Evolutionary conservation across 352 stramenopile genomes (phyloP).

Genomic region (Pythium plurisporium): DNA sequence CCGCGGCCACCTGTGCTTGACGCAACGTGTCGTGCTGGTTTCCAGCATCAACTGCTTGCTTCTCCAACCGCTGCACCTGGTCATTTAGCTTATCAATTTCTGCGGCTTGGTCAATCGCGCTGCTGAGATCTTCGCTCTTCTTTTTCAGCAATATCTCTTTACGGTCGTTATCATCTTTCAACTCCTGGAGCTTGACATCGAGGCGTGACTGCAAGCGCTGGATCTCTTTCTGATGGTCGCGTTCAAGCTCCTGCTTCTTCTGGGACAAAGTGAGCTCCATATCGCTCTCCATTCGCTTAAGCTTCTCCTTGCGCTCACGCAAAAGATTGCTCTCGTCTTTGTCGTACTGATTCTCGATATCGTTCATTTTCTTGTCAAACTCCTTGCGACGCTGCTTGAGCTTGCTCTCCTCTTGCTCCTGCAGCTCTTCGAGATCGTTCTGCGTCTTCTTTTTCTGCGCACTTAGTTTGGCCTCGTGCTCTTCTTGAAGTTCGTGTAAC

Average conservation of each 20-base stretch:
- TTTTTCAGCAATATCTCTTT: slow-evolving; percentile 35
- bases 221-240: slow-evolving; percentile 39
- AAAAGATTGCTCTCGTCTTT: slow-evolving; percentile 50
- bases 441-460: slow-evolving; percentile 43
- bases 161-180: slow-evolving; percentile 35
- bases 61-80: slow-evolving; percentile 11
- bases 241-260: slow-evolving; percentile 60
- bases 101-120: slow-evolving; percentile 7
- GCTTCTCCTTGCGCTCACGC: slow-evolving; percentile 54
- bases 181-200: slow-evolving; percentile 36
- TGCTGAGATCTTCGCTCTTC: slow-evolving; percentile 1
- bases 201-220: slow-evolving; percentile 38
- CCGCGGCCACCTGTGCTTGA: not conserved
- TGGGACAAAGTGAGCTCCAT: slow-evolving; percentile 33
- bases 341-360: slow-evolving; percentile 68
- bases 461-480: slow-evolving; percentile 34
- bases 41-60: not conserved
- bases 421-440: slow-evolving; percentile 41
- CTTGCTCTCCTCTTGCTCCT: slow-evolving; percentile 51
- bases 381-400: slow-evolving; percentile 57
- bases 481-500: slow-evolving; percentile 30
- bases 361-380: slow-evolving; percentile 60
- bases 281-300: slow-evolving; percentile 57
- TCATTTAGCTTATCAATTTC: slow-evolving; percentile 17
- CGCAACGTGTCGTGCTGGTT: not conserved